These are phyloP conservation scores for Cryptococcus sp. DNA, from an alignment of 1,284 basidiomycete genomes.

Conservation along the genomic window DNA sequence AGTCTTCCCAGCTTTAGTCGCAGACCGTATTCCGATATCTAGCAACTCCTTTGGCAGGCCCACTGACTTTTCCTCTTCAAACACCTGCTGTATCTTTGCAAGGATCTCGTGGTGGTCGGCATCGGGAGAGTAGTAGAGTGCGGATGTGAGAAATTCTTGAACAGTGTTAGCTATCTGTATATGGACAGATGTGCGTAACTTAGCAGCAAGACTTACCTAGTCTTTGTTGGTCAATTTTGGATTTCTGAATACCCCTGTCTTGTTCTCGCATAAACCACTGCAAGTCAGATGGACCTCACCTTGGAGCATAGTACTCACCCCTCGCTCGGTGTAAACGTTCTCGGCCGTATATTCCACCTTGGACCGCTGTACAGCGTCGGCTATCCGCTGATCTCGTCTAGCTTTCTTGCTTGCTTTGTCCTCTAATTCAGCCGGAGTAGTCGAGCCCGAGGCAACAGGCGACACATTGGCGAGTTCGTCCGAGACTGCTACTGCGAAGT, in stretches of 20 bases:
- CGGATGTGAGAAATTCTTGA: conserved; percentile 19
- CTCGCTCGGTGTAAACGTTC: conserved; percentile 41
- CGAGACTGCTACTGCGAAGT: neutral
- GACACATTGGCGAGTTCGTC: neutral
- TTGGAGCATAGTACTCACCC: conserved; percentile 17
- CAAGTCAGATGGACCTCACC: conserved; percentile 1
- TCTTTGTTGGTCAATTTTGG: conserved; percentile 27
- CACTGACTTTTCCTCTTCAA: conserved; percentile 12
- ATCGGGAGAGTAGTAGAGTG: conserved; percentile 18
- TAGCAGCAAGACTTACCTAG: conserved; percentile 9
- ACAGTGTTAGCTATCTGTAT: neutral
- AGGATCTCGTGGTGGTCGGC: conserved; percentile 14
- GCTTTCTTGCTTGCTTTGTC: conserved; percentile 11
- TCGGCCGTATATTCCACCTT: conserved; percentile 37
- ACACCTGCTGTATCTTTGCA: conserved; percentile 10
- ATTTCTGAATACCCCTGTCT: conserved; percentile 10
- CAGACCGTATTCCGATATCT: conserved; percentile 28
- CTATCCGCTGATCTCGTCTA: conserved; percentile 28
- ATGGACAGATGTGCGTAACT: neutral
- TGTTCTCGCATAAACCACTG: conserved; percentile 12
- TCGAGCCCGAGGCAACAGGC: neutral
- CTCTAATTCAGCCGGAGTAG: neutral
- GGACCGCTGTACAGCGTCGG: conserved; percentile 34
- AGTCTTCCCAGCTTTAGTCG: conserved; percentile 11
- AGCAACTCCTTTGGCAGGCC: conserved; percentile 30